Evolutionary conservation across 2,329 filamentous ascomycete genomes (phyloP).

Genomic region (Metarhizium robertsii): DNA sequence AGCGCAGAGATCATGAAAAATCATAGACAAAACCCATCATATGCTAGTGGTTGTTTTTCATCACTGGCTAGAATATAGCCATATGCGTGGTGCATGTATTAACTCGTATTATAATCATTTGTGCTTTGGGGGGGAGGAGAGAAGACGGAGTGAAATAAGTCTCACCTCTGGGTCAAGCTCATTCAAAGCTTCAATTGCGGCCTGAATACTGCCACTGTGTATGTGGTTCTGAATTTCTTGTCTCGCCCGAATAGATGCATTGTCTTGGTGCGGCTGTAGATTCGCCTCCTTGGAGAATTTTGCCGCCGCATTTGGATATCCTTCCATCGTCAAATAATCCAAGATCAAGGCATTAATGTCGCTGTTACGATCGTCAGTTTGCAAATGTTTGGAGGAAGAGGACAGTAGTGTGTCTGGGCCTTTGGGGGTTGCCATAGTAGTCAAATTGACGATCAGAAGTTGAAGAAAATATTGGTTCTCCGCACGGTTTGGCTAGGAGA

Average conservation of each 20-base stretch:
- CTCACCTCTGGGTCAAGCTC: slow-evolving; percentile 86
- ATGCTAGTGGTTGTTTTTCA: slow-evolving; percentile 67
- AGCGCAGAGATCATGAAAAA: neutral
- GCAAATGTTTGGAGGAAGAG: neutral
- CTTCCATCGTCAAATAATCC: slow-evolving; percentile 94
- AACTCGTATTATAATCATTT: slow-evolving; percentile 84
- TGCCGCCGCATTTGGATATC: slow-evolving; percentile 83
- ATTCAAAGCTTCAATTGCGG: slow-evolving; percentile 79
- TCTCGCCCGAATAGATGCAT: slow-evolving; percentile 64
- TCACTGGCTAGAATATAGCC: slow-evolving; percentile 67
- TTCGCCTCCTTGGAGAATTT: slow-evolving; percentile 95
- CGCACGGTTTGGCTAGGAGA: slow-evolving; percentile 91
- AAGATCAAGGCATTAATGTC: slow-evolving; percentile 93
- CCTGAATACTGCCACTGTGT: slow-evolving; percentile 74
- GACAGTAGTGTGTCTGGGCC: neutral
- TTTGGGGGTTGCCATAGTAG: neutral
- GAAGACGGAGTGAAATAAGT: slow-evolving; percentile 3
- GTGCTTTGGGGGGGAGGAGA: neutral
- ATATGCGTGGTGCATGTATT: slow-evolving; percentile 99
- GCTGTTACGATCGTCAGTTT: slow-evolving; percentile 39
- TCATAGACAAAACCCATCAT: slow-evolving; percentile 19
- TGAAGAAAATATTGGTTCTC: slow-evolving; percentile 68
- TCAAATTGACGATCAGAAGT: slow-evolving; percentile 42
- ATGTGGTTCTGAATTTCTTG: slow-evolving; percentile 81
- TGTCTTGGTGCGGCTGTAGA: slow-evolving; percentile 62